A percentile compares a stretch with the other conserved stretches of the same genome.
phyloP scores from a whole-genome alignment of 805 yeast species.

The Wickerhamomyces mucosus region DNA sequence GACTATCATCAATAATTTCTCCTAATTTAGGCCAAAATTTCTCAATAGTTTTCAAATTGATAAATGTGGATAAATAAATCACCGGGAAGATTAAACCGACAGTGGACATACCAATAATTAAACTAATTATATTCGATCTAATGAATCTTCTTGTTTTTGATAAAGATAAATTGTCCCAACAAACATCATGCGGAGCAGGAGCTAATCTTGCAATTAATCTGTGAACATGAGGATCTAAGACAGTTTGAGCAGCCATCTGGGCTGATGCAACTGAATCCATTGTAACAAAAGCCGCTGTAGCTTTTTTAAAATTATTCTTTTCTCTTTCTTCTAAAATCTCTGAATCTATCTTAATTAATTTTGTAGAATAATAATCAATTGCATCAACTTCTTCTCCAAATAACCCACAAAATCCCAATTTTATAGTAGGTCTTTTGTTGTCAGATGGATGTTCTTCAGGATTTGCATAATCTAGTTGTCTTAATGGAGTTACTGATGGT shows the following conservation, averaged over 20 bases:
- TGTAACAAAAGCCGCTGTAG: constrained; percentile 87
- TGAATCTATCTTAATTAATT: constrained; percentile 58
- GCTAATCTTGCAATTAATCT: constrained; percentile 77
- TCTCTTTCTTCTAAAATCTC: constrained; percentile 41
- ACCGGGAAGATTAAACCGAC: constrained; percentile 78
- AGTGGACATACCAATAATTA: constrained; percentile 40
- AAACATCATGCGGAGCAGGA: constrained; percentile 92
- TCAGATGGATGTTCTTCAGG: constrained; percentile 3
- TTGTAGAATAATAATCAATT: constrained; percentile 61
- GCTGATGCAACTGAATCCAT: constrained; percentile 95
- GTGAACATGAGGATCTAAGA: constrained; percentile 80
- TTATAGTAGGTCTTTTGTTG: constrained; percentile 27
- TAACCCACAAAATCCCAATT: constrained; percentile 43
- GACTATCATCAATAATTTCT: constrained; percentile 46
- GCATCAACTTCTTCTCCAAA: constrained; percentile 74
- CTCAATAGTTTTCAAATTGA: constrained; percentile 69
- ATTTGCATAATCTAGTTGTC: constrained; percentile 1
- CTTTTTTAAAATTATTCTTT: constrained; percentile 49
- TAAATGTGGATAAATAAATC: constrained; percentile 70
- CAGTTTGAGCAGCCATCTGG: constrained; percentile 94
- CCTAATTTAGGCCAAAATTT: constrained; percentile 84
- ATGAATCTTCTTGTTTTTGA: constrained; percentile 60
- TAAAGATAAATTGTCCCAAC: constrained; percentile 83
- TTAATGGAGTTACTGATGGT: constrained; percentile 17
- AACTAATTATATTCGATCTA: constrained; percentile 33